Evolutionary conservation across 1,284 basidiomycete species (phyloP).

Genomic region (Rhodotorula mucilaginosa): DNA sequence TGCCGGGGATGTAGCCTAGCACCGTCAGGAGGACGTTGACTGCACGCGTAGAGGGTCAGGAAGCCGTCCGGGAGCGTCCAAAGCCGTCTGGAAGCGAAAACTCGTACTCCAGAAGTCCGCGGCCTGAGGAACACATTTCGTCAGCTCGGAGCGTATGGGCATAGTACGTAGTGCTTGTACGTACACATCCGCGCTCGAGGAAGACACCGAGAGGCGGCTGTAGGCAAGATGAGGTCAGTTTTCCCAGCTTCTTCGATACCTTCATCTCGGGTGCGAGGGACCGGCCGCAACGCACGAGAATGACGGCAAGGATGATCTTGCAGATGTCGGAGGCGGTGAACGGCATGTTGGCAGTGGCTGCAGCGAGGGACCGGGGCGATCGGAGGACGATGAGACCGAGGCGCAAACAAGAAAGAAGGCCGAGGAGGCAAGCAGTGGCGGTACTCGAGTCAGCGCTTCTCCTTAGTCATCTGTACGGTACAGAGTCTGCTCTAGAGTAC

Average conservation of each 20-base stretch:
- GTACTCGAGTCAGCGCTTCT: background rate
- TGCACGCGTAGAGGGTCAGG: slow-evolving; percentile 1
- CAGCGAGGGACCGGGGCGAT: background rate
- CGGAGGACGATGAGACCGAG: background rate
- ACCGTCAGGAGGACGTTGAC: slow-evolving; percentile 20
- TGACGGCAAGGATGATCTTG: slow-evolving; percentile 27
- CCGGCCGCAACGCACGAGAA: slow-evolving; percentile 11
- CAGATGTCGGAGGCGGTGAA: slow-evolving; percentile 28
- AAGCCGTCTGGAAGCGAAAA: too few species aligned
- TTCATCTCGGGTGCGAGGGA: background rate
- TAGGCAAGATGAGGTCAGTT: slow-evolving; percentile 1
- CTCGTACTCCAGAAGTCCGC: slow-evolving; percentile 20
- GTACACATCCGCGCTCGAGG: slow-evolving; percentile 22
- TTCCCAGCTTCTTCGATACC: too few species aligned
- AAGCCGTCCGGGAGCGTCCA: background rate
- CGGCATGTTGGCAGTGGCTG: slow-evolving; percentile 8
- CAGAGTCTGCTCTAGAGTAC: too few species aligned
- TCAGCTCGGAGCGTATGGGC: background rate
- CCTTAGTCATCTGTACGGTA: too few species aligned
- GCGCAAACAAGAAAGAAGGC: background rate
- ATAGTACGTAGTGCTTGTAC: background rate
- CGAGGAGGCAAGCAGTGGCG: background rate
- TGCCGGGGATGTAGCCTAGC: slow-evolving; percentile 18
- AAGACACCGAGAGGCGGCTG: slow-evolving; percentile 23
- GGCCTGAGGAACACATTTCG: background rate